Evolutionary conservation across 192 early-diverging fungal genomes (phyloP).

Genomic region (Entomortierella chlamydospora): DNA sequence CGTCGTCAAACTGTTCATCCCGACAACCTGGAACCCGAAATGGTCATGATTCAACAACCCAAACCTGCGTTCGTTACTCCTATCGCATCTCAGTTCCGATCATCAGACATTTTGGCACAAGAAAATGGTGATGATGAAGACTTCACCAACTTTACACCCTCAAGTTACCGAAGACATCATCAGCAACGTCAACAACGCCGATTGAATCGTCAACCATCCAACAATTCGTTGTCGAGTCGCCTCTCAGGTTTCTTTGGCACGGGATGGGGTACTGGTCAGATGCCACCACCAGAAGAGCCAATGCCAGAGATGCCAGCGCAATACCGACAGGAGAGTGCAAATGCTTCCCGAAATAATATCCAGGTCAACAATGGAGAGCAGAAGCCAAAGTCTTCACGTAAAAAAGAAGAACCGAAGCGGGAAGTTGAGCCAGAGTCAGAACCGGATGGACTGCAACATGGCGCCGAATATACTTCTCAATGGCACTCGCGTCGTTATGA

Average conservation of each 20-base stretch:
- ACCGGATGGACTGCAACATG: slow-evolving; percentile 8
- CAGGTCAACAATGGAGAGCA: background rate
- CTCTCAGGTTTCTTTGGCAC: slow-evolving; percentile 48
- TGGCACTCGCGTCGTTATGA: slow-evolving; percentile 48
- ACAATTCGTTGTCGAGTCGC: slow-evolving; percentile 37
- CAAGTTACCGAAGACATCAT: slow-evolving; percentile 49
- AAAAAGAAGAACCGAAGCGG: slow-evolving; percentile 11
- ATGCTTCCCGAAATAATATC: background rate
- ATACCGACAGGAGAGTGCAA: slow-evolving; percentile 14
- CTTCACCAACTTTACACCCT: slow-evolving; percentile 25
- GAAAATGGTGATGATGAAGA: slow-evolving; percentile 26
- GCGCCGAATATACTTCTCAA: slow-evolving; percentile 31
- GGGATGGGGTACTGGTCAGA: slow-evolving; percentile 30
- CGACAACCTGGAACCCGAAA: slow-evolving; percentile 9
- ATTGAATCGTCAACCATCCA: slow-evolving; percentile 24
- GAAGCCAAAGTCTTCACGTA: background rate
- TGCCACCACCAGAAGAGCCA: slow-evolving; percentile 14
- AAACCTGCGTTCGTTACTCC: slow-evolving; percentile 50
- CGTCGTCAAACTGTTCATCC: slow-evolving; percentile 46
- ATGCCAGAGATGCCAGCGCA: slow-evolving; percentile 32
- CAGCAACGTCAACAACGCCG: slow-evolving; percentile 28
- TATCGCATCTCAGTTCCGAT: slow-evolving; percentile 50
- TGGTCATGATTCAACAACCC: slow-evolving; percentile 44
- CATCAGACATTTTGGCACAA: background rate
- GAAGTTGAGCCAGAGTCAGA: slow-evolving; percentile 1